Evolutionary conservation across 2,329 filamentous ascomycete species (phyloP).

Genomic region (Ceratocystis variospora): DNA sequence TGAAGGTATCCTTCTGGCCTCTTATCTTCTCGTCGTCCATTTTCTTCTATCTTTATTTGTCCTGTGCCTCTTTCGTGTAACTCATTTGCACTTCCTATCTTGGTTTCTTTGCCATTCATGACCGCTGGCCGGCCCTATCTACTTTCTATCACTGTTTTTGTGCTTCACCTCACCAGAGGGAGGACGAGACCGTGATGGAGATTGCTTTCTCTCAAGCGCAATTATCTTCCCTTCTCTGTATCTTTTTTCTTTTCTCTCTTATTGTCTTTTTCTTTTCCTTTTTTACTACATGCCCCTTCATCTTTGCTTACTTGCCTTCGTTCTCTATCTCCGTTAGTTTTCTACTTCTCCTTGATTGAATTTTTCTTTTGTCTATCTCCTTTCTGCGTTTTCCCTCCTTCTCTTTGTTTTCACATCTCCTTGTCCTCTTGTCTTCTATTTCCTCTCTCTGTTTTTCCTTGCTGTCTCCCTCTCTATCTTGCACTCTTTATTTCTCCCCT

Average conservation of each 20-base stretch:
- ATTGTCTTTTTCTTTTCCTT: conserved; percentile 7
- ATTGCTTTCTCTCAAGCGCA: too few relatives aligned
- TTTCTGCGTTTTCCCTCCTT: too few relatives aligned
- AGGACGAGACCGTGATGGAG: too few relatives aligned
- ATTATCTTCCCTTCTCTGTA: neutral
- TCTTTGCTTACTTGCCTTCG: neutral
- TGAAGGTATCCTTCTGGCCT: neutral
- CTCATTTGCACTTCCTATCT: neutral
- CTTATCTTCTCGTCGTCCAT: conserved; percentile 20
- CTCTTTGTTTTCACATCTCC: conserved; percentile 13
- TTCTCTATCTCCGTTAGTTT: neutral
- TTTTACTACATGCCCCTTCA: neutral
- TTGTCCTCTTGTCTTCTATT: neutral
- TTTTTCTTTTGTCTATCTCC: neutral
- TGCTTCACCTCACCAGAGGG: too few relatives aligned
- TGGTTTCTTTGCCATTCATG: neutral
- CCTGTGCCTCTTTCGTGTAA: conserved; percentile 20
- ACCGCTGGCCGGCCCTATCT: neutral
- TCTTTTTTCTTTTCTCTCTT: conserved; percentile 23
- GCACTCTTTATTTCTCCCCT: conserved; percentile 21
- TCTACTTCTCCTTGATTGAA: conserved; percentile 20
- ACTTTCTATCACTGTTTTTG: neutral
- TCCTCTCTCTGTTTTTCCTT: conserved; percentile 20
- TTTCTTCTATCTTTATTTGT: conserved; percentile 25
- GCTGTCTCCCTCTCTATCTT: neutral